Conservation (phyloP, 2,329 filamentous ascomycete genomes). For the Pestalotiopsis sp. region DNA sequence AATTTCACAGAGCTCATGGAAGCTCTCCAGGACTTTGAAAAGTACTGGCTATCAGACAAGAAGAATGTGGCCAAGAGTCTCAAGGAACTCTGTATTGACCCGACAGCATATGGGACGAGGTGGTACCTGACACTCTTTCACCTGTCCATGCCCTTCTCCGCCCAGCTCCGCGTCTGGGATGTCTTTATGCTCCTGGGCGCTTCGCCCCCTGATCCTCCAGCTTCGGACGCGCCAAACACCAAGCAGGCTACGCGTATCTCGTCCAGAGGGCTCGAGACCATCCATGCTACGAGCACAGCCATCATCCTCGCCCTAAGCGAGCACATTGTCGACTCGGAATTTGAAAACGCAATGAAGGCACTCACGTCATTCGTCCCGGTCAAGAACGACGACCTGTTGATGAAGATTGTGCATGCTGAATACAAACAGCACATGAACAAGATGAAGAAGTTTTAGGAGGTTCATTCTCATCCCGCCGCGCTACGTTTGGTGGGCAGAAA, state of each 20-base stretch:
- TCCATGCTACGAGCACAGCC: slow-evolving; percentile 88
- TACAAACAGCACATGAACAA: slow-evolving; percentile 67
- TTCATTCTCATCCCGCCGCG: slow-evolving; percentile 13
- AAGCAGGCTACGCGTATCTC: slow-evolving; percentile 21
- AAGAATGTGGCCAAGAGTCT: slow-evolving; percentile 75
- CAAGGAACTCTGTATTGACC: slow-evolving; percentile 74
- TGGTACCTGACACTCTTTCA: slow-evolving; percentile 99
- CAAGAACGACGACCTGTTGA: slow-evolving; percentile 89
- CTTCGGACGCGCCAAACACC: not conserved
- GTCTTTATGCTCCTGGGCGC: slow-evolving; percentile 94
- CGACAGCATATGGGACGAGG: slow-evolving; percentile 90
- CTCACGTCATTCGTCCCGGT: slow-evolving; percentile 92
- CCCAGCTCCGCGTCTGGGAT: slow-evolving; percentile 95
- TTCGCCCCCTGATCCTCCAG: slow-evolving; percentile 44
- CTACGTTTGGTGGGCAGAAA: not conserved
- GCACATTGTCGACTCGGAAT: slow-evolving; percentile 87
- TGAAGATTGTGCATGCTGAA: slow-evolving; percentile 86
- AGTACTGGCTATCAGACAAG: slow-evolving; percentile 74
- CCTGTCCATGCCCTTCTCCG: slow-evolving; percentile 89
- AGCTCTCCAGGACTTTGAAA: slow-evolving; percentile 82
- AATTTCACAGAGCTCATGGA: slow-evolving; percentile 87
- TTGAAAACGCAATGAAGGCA: slow-evolving; percentile 97
- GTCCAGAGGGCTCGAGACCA: slow-evolving; percentile 74
- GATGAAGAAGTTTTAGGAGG: slow-evolving; percentile 36
- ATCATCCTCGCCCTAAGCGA: slow-evolving; percentile 88